Evolutionary conservation across 2,329 filamentous ascomycete species (phyloP).

Genomic region (Ophiostoma ulmi): DNA sequence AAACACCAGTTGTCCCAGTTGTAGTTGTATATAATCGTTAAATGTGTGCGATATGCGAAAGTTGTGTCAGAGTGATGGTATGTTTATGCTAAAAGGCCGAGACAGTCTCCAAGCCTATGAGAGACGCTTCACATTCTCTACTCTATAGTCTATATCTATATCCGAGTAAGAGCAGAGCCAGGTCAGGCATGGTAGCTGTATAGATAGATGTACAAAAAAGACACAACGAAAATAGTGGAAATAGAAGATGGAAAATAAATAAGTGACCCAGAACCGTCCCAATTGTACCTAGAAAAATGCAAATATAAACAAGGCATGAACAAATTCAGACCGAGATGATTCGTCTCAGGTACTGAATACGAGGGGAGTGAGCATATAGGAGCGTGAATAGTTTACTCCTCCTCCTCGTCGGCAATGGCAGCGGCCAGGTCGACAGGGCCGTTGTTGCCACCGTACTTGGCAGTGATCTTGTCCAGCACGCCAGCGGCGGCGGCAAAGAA

Average conservation of each 20-base stretch:
- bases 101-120: too few species aligned
- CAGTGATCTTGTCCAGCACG: slow-evolving; percentile 48
- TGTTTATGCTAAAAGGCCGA: too few species aligned
- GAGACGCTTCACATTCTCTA: too few species aligned
- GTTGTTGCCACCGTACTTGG: slow-evolving; percentile 29
- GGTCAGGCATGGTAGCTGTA: background rate
- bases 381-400: background rate
- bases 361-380: background rate
- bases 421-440: background rate
- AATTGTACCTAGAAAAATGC: background rate
- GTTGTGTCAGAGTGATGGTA: too few species aligned
- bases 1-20: too few species aligned
- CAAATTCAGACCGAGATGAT: background rate
- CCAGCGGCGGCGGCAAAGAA: slow-evolving; percentile 76
- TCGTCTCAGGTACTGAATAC: background rate
- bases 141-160: background rate
- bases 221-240: background rate
- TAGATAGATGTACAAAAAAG: background rate
- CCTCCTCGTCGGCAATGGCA: background rate
- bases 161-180: background rate
- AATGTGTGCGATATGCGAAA: too few species aligned
- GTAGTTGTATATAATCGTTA: too few species aligned
- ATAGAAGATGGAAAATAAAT: background rate
- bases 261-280: background rate
- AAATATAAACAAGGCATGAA: background rate